Evolutionary conservation across 176 grass and related monocot species (phyloP).

Genomic region (Aegilops tauschii): DNA sequence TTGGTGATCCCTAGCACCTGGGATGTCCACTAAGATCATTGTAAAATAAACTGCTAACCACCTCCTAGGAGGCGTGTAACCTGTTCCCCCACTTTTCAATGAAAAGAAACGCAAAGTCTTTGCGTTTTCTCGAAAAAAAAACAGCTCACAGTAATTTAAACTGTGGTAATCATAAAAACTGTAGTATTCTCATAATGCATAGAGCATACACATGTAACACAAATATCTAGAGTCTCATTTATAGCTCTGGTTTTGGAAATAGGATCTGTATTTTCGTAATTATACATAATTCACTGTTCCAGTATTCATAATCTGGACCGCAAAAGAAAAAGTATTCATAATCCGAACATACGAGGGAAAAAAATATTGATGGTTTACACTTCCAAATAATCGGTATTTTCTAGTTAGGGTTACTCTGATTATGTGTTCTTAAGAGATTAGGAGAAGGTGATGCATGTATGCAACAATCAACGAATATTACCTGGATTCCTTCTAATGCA

Average conservation of each 20-base stretch:
- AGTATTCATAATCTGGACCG: neutral
- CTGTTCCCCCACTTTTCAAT: too few species aligned
- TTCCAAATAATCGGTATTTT: neutral
- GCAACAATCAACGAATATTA: constrained; percentile 17
- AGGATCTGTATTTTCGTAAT: neutral
- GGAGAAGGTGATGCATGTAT: constrained; percentile 20
- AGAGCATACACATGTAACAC: neutral
- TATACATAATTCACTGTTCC: neutral
- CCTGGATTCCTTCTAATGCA: constrained; percentile 86
- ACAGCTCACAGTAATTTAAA: too few species aligned
- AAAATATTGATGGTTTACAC: neutral
- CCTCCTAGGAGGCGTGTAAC: too few species aligned
- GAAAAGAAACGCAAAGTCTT: too few species aligned
- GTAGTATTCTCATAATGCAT: too few species aligned
- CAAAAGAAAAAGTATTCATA: neutral
- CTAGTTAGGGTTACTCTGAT: neutral
- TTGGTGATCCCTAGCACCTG: too few species aligned
- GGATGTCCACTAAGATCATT: too few species aligned
- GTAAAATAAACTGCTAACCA: too few species aligned
- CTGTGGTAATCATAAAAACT: too few species aligned
- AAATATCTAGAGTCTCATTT: neutral
- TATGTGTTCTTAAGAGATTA: neutral
- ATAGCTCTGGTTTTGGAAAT: neutral
- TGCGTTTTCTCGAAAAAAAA: too few species aligned
- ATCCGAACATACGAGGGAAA: neutral